Evolutionary conservation across 129 eudicot genomes (phyloP).

Genomic region (Artemisia annua): DNA sequence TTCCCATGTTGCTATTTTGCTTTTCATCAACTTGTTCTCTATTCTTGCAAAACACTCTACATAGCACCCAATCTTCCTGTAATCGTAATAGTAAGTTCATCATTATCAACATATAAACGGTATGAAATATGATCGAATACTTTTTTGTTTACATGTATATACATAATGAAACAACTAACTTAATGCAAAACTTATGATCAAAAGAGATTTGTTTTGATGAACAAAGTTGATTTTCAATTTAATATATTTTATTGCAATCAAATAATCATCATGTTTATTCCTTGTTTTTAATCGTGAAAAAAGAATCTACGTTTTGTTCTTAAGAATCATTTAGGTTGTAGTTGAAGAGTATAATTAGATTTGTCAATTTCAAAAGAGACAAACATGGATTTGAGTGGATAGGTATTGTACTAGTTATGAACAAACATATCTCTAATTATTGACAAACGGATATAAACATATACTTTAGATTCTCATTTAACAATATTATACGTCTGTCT

Average conservation of each 20-base stretch:
- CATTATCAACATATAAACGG: not conserved
- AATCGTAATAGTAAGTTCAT: not conserved
- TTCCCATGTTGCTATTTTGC: constrained; percentile 35
- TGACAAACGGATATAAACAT: too few relatives aligned
- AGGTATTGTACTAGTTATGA: too few relatives aligned
- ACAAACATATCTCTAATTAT: too few relatives aligned
- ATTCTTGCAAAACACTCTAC: constrained; percentile 79
- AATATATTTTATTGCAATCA: not conserved
- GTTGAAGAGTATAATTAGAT: too few relatives aligned
- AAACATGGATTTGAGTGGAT: too few relatives aligned
- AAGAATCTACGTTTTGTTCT: not conserved
- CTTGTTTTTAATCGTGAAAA: not conserved
- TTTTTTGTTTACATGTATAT: not conserved
- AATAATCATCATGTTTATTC: not conserved
- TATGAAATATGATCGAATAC: too few relatives aligned
- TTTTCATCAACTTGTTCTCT: constrained; percentile 40
- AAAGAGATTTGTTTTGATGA: not conserved
- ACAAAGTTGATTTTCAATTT: not conserved
- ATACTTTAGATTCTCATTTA: too few relatives aligned
- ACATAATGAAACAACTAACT: not conserved
- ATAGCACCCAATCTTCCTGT: constrained; percentile 48
- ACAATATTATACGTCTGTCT: too few relatives aligned
- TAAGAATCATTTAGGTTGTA: too few relatives aligned
- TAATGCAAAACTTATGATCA: not conserved
- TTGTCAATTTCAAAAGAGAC: too few relatives aligned